These are phyloP conservation scores for Linum lewisii DNA, from an alignment of 345 rosid species.

Conservation along the genomic window DNA sequence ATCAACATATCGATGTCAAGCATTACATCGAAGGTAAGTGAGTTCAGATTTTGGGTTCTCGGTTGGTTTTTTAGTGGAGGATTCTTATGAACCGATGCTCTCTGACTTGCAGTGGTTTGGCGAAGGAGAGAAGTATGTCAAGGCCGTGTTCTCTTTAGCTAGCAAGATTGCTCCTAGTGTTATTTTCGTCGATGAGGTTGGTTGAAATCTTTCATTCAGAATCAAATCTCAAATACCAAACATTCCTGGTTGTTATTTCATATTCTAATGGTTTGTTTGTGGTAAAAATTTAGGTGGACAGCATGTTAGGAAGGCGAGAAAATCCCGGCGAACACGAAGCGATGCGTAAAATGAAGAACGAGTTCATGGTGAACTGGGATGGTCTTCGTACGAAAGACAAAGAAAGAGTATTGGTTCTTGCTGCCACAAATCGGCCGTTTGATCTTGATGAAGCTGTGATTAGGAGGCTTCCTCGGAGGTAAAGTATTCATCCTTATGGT, in stretches of 20 bases:
- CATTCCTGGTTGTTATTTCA: too few species aligned
- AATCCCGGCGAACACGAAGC: constrained; percentile 99
- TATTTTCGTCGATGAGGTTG: constrained; percentile 94
- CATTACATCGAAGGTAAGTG: constrained; percentile 83
- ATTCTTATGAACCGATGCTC: constrained; percentile 8
- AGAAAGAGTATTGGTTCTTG: constrained; percentile 91
- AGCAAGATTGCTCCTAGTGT: constrained; percentile 99
- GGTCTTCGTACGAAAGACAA: constrained; percentile 93
- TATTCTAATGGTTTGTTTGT: too few species aligned
- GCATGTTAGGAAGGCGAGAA: constrained; percentile 98
- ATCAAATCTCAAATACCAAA: too few species aligned
- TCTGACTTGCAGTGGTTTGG: constrained; percentile 89
- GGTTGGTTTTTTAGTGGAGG: constrained; percentile 2
- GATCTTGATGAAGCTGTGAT: constrained; percentile 99
- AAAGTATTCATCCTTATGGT: neutral
- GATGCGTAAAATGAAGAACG: constrained; percentile 99
- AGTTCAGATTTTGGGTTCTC: neutral
- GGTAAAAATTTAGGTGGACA: constrained; percentile 63
- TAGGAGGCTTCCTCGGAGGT: constrained; percentile 96
- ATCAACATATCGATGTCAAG: constrained; percentile 99
- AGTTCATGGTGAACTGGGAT: constrained; percentile 98
- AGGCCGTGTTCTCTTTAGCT: constrained; percentile 94
- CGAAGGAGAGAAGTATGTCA: constrained; percentile 98
- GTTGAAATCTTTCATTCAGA: constrained; percentile 12
- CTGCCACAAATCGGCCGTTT: constrained; percentile 94